Conservation (phyloP, 106 monocot species). For the Posidonia australis region DNA sequence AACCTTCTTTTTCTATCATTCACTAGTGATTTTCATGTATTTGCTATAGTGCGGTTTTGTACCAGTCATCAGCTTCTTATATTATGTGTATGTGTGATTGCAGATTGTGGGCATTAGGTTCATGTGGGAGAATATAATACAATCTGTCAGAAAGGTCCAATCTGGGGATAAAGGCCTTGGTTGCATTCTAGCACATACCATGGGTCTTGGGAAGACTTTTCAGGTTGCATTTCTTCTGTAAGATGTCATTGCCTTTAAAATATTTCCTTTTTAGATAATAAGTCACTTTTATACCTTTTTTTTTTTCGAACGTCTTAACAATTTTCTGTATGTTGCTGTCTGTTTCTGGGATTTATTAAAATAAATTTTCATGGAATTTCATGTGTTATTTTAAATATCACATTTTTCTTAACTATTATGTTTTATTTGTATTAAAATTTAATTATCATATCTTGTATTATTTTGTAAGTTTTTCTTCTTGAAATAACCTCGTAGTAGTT, state of each 20-base stretch:
- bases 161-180: constrained; percentile 98
- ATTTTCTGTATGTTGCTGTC: too few relatives aligned
- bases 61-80: neutral
- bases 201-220: constrained; percentile 99
- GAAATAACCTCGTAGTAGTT: too few relatives aligned
- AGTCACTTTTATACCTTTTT: too few relatives aligned
- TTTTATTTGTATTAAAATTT: too few relatives aligned
- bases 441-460: neutral
- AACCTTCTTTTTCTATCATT: too few relatives aligned
- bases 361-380: too few relatives aligned
- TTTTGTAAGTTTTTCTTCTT: too few relatives aligned
- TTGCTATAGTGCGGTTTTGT: neutral
- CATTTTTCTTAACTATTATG: too few relatives aligned
- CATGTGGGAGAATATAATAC: constrained; percentile 98
- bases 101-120: constrained; percentile 84
- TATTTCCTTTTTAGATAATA: neutral
- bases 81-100: neutral
- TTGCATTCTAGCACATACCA: constrained; percentile 96
- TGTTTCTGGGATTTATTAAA: too few relatives aligned
- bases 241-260: neutral
- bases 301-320: too few relatives aligned
- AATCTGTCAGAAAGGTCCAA: constrained; percentile 79
- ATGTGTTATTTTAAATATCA: too few relatives aligned
- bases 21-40: too few relatives aligned
- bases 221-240: constrained; percentile 36